Base-by-base conservation (phyloP, 106 monocot genomes). In the Platanthera guangdongensis region DNA sequence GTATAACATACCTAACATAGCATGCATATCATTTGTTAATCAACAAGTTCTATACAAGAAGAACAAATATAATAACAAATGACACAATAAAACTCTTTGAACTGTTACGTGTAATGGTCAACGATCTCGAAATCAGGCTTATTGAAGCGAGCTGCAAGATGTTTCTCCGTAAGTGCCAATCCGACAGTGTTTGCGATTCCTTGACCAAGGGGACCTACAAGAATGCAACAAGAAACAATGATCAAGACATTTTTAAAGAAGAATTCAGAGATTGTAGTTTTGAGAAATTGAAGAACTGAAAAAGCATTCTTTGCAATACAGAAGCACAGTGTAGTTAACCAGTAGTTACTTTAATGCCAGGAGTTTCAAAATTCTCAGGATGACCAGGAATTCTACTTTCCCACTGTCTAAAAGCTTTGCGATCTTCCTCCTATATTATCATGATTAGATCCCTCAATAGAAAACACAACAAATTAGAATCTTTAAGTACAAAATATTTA, bases 321-420 rank as follows among this genome's bases (percentile, higher is more conserved):
- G 10, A 30, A 65, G 65, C 32, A 11, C 32, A 12, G 32, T 65
- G 47, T 70, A 47, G 47, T 48, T 70, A 63, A 96, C 95, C 95
- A 51, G 95, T 96, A 10, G 95, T 95, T 74, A 95, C 95, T 92
- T 95, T 92, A 62, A 95, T 48, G 3, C 95, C 95, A 30, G 88
- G 90, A 3, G 95, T 95, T 76, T 95, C 95, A 57, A 95, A 95
- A 65, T 92, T 95, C 88, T 95, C 95, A 50, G 95, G 95, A 81
- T 95, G 95, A 39, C 95, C 95, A 59, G 95, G 95, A 74, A 92
- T 92, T 75, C 59, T 87, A 81, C 95, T 95, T 82, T 82, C 85
- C 95, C 95, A 95, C 74, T 95, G 95, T 52, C 95, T 81, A 85
- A 95, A 95, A 82, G 72, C 53, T 79, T 87, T 90, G 86, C 92